These are phyloP conservation scores for Hebeloma cylindrosporum DNA, from an alignment of 768 basidiomycete species.

Conservation along the genomic window DNA sequence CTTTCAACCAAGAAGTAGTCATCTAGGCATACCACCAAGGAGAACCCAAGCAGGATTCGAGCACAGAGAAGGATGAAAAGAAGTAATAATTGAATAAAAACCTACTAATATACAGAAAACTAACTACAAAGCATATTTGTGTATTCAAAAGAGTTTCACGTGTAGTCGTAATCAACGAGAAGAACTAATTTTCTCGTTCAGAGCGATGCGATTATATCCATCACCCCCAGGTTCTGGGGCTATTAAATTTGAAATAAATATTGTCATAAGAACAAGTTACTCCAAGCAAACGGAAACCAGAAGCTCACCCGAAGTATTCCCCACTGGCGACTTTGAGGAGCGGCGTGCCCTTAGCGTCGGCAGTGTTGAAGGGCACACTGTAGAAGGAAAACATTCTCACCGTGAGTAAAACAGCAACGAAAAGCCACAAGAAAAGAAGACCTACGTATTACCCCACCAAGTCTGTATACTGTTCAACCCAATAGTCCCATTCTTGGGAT, in stretches of 20 bases:
- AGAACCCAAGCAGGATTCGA: neutral
- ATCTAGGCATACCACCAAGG: no score
- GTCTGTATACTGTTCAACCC: slow-evolving; percentile 49
- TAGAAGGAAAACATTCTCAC: slow-evolving; percentile 1
- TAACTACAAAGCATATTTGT: slow-evolving; percentile 2
- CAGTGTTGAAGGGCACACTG: slow-evolving; percentile 40
- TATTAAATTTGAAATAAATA: no score
- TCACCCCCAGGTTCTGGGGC: slow-evolving; percentile 26
- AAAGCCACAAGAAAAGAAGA: slow-evolving; percentile 19
- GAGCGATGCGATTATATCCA: no score
- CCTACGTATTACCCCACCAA: slow-evolving; percentile 75
- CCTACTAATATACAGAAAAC: slow-evolving; percentile 6
- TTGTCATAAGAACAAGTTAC: neutral
- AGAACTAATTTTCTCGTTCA: no score
- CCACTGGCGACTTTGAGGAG: slow-evolving; percentile 29
- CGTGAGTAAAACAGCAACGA: neutral
- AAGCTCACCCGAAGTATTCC: slow-evolving; percentile 21
- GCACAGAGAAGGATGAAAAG: neutral
- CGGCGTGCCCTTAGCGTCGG: slow-evolving; percentile 40
- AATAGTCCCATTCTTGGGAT: slow-evolving; percentile 59
- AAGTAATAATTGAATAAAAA: neutral
- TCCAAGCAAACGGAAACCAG: neutral
- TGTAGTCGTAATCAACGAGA: no score
- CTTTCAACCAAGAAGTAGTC: no score
- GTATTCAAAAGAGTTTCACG: no score